Percentiles rank a stretch among this genome's conserved stretches.
Evolutionary conservation across 225 moss, liverwort and hornwort species (phyloP).

Genomic region (Neckera pumila): DNA sequence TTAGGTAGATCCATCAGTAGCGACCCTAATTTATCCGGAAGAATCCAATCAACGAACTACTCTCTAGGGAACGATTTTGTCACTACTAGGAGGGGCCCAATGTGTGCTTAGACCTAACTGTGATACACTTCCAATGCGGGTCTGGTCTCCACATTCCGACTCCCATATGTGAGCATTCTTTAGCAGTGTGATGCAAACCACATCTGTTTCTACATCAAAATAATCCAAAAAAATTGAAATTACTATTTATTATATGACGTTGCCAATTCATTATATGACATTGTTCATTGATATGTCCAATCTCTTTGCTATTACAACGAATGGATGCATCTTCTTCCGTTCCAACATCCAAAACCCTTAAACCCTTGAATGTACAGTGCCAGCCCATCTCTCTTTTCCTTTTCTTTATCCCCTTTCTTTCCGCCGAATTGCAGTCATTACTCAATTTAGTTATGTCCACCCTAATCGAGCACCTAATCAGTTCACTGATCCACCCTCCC

Average conservation of each 20-base stretch:
- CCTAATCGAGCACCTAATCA: not conserved
- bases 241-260: not conserved
- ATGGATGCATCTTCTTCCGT: not conserved
- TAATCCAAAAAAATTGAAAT: not conserved
- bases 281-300: fast-evolving
- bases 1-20: not conserved
- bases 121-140: not conserved
- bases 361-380: not conserved
- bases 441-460: no score
- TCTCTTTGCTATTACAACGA: not conserved
- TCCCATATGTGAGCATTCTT: slow-evolving; percentile 20
- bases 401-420: not conserved
- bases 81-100: not conserved
- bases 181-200: slow-evolving; percentile 31
- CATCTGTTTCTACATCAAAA: slow-evolving; percentile 21
- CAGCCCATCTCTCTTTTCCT: no score
- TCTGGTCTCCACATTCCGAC: not conserved
- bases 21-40: slow-evolving; percentile 19
- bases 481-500: no score
- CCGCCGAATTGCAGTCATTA: not conserved
- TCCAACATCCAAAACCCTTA: not conserved
- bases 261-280: not conserved
- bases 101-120: not conserved
- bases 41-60: not conserved
- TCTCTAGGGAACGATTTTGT: slow-evolving; percentile 14